Evolutionary conservation across 2,329 filamentous ascomycete species (phyloP), one percentile per base, ranked within the genome.

Genomic region (Teratosphaeria viscida): DNA sequence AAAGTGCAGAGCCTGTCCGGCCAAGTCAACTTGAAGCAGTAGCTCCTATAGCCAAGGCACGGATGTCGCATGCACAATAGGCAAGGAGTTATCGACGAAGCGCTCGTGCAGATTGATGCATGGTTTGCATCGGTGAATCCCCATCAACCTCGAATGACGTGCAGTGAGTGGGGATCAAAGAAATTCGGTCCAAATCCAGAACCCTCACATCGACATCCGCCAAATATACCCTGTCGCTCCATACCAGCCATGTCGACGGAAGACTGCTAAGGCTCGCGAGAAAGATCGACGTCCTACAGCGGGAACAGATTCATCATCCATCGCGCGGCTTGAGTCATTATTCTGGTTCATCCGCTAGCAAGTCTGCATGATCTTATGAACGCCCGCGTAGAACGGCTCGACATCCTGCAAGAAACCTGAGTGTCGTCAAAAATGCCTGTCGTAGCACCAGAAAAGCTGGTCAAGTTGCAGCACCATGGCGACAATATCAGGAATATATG

Each of bases 401-500:
- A 32, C 23, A 19, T 54, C 2, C n/a, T 55, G 16, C 8, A 23
- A 19, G 19, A 10, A 23, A 10, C 43, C 8, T n/a, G 19, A 19
- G n/a, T 19, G 16, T 10, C 8, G 19, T 32, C 47, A 66, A 70
- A 23, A 61, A 99, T 99, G 94, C 92, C 94, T 65, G 86, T 96
- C 66, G 90, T 99, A 66, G 88, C 85, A 64, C 85, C 92, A 64
- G 90, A 96, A 67, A 92, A 95, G 80, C 84, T 99, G 71, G 88
- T 94, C 67, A 84, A 86, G 75, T 85, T 99, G 67, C 94, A 99
- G 80, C 85, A 85, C 73, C 88, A 92, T 73, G 85, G 91, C 67
- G 85, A 92, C 65, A 89, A 92, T 75, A 88, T 99, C 72, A 85
- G 94, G 79, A 99, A 99, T 82, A 91, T 96, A 66, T 96, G 92